Conservation (phyloP, 208 protist species). For the Wallacemonas collosoma region DNA sequence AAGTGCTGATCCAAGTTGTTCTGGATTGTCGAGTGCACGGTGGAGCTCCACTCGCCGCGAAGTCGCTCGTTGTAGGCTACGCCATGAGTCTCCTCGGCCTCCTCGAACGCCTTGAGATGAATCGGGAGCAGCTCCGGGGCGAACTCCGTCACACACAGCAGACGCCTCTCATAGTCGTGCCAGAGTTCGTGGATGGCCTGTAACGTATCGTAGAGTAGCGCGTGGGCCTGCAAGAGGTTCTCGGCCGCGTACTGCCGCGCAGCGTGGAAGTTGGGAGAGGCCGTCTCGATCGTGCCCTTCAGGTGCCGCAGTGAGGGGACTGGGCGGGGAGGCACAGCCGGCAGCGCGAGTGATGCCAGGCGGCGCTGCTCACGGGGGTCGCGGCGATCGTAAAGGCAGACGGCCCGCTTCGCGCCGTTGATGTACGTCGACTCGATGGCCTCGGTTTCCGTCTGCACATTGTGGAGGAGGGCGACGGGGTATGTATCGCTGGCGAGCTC, state of each 20-base stretch:
- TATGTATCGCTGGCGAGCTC: slow-evolving; percentile 73
- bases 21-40: slow-evolving; percentile 91
- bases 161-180: slow-evolving; percentile 53
- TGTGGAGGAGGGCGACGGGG: slow-evolving; percentile 67
- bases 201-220: slow-evolving; percentile 81
- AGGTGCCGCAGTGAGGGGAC: slow-evolving; percentile 60
- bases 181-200: slow-evolving; percentile 81
- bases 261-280: slow-evolving; percentile 76
- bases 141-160: slow-evolving; percentile 72
- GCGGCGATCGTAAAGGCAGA: slow-evolving; percentile 77
- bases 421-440: slow-evolving; percentile 85
- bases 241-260: slow-evolving; percentile 67
- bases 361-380: slow-evolving; percentile 62
- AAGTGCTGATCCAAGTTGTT: slow-evolving; percentile 93
- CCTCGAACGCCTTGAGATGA: slow-evolving; percentile 70
- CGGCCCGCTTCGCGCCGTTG: slow-evolving; percentile 71
- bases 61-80: slow-evolving; percentile 75
- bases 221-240: slow-evolving; percentile 91
- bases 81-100: slow-evolving; percentile 63
- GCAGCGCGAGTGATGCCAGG: slow-evolving; percentile 46
- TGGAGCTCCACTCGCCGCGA: slow-evolving; percentile 91
- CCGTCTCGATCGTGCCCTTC: slow-evolving; percentile 79
- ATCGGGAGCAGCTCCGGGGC: slow-evolving; percentile 43
- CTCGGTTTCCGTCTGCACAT: slow-evolving; percentile 74
- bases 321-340: slow-evolving; percentile 25